These are phyloP conservation scores for Vigna mungo DNA, from an alignment of 306 rosid species.

Conservation along the genomic window DNA sequence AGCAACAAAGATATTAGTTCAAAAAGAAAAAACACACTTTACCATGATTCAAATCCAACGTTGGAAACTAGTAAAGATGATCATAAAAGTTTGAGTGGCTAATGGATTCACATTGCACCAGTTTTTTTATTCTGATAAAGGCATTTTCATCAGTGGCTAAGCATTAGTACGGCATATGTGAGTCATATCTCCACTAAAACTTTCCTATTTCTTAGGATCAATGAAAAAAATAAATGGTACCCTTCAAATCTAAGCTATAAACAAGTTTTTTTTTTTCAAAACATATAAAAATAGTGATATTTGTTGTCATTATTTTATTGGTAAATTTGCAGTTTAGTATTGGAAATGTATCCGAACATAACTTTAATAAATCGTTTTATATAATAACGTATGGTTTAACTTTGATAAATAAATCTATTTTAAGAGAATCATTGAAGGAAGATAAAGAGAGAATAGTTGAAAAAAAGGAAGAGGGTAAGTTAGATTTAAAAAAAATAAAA, in stretches of 20 bases:
- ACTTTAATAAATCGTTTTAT: too few species aligned
- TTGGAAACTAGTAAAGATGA: background rate
- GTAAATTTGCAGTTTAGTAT: background rate
- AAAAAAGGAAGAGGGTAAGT: too few species aligned
- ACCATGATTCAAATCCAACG: background rate
- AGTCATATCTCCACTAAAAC: slow-evolving; percentile 1
- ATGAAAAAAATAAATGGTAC: background rate
- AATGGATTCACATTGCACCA: background rate
- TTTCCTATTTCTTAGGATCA: background rate
- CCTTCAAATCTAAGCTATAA: background rate
- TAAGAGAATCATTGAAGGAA: background rate
- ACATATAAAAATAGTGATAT: background rate
- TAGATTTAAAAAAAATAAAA: too few species aligned
- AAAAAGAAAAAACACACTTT: background rate
- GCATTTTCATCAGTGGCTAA: background rate
- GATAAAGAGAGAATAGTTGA: background rate
- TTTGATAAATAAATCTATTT: background rate
- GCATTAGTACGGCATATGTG: background rate
- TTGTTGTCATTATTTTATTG: background rate
- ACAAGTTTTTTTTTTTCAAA: background rate
- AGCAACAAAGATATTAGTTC: slow-evolving; percentile 1
- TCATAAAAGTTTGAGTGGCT: background rate
- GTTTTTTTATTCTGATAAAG: background rate
- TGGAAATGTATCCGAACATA: too few species aligned
- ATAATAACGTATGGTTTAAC: too few species aligned